A percentile compares a stretch with the other conserved stretches of the same genome.
Conservation (phyloP, 2,329 filamentous ascomycete species). For the Didymella sp. region DNA sequence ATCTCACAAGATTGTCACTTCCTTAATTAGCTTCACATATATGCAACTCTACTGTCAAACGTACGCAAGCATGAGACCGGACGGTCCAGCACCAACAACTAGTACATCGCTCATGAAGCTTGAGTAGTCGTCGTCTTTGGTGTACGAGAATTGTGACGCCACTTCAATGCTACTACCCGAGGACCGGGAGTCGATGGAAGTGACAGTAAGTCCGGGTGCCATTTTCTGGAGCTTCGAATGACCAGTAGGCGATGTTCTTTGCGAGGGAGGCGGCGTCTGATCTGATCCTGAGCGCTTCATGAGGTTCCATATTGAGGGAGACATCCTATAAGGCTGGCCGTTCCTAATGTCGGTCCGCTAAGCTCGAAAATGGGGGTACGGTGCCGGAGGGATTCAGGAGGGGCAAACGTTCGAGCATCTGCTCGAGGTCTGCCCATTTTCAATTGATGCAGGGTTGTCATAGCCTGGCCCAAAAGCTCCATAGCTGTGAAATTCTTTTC, state of each 20-base stretch:
- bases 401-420: slow-evolving; percentile 29
- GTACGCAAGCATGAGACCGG: slow-evolving; percentile 54
- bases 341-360: slow-evolving; percentile 23
- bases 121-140: slow-evolving; percentile 35
- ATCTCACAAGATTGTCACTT: slow-evolving; percentile 66
- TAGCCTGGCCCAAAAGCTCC: slow-evolving; percentile 18
- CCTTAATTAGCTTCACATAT: slow-evolving; percentile 7
- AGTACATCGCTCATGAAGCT: slow-evolving; percentile 50
- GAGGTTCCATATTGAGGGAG: slow-evolving; percentile 41
- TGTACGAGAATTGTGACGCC: slow-evolving; percentile 27
- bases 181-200: slow-evolving; percentile 35
- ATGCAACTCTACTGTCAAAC: slow-evolving; percentile 1
- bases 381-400: slow-evolving; percentile 24
- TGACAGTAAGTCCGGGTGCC: slow-evolving; percentile 40
- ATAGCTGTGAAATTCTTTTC: slow-evolving; percentile 25
- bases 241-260: slow-evolving; percentile 25
- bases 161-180: slow-evolving; percentile 33
- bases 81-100: slow-evolving; percentile 53
- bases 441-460: slow-evolving; percentile 23
- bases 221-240: slow-evolving; percentile 44
- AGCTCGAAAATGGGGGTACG: slow-evolving; percentile 42
- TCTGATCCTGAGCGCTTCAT: slow-evolving; percentile 43
- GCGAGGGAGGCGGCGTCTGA: slow-evolving; percentile 24
- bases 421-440: slow-evolving; percentile 38
- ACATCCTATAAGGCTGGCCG: slow-evolving; percentile 39